phyloP scores from a whole-genome alignment of 2,329 filamentous ascomycete species.

The Ophiostoma pallidulum region DNA sequence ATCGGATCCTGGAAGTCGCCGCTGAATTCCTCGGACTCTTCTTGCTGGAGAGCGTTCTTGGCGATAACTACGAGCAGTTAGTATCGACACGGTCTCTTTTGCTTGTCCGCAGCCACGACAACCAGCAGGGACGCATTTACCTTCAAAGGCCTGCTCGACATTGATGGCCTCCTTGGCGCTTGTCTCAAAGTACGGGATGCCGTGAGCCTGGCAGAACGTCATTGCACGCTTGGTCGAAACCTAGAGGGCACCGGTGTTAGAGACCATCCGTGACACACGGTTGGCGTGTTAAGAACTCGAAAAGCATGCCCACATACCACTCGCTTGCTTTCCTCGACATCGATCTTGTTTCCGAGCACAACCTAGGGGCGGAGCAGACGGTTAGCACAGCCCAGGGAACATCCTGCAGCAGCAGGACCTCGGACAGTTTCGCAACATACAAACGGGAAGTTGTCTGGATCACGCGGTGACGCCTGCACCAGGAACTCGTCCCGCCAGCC shows the following conservation, averaged over 20 bases:
- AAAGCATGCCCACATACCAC: conserved; percentile 49
- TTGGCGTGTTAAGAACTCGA: neutral
- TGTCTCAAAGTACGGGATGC: conserved; percentile 98
- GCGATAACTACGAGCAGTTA: conserved; percentile 63
- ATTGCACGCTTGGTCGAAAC: conserved; percentile 93
- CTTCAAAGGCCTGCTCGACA: conserved; percentile 73
- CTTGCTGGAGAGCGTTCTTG: conserved; percentile 86
- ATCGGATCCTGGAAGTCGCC: conserved; percentile 97
- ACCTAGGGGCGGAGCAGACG: conserved; percentile 42
- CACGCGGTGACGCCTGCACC: conserved; percentile 91
- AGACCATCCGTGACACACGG: too few relatives aligned
- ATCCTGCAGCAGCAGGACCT: too few relatives aligned
- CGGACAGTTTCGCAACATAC: conserved; percentile 56
- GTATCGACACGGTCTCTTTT: neutral
- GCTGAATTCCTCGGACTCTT: conserved; percentile 96
- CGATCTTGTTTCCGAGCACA: conserved; percentile 97
- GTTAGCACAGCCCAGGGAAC: conserved; percentile 4
- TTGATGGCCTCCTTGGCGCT: conserved; percentile 98
- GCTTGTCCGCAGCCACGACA: neutral
- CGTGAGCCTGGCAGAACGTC: conserved; percentile 95
- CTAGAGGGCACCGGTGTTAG: conserved; percentile 29
- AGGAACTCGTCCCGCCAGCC: conserved; percentile 98
- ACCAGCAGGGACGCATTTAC: conserved; percentile 28
- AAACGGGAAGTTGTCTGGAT: conserved; percentile 96
- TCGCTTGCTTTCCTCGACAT: conserved; percentile 94